These are phyloP conservation scores for Lathyrus oleraceus DNA, from an alignment of 306 rosid genomes.

Conservation along the genomic window DNA sequence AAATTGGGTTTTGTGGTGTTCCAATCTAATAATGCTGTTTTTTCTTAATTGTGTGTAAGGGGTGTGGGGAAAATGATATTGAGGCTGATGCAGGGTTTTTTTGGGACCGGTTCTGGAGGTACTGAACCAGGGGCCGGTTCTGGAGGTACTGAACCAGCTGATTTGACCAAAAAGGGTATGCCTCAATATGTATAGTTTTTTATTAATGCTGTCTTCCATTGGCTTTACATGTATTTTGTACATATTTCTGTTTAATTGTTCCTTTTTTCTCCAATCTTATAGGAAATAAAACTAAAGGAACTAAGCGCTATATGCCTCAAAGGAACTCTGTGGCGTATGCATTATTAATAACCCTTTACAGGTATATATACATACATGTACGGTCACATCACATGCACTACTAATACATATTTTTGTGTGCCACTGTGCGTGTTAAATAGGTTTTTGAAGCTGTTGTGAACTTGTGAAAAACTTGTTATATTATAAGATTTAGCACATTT, in stretches of 20 bases:
- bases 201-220: neutral
- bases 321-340: conserved; percentile 88
- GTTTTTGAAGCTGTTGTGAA: neutral
- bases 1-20: conserved; percentile 11
- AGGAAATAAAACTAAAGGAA: conserved; percentile 66
- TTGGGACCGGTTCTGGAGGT: conserved; percentile 52
- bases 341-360: conserved; percentile 71
- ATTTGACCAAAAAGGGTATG: conserved; percentile 53
- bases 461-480: neutral
- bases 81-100: conserved; percentile 77
- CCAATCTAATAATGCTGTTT: conserved; percentile 21
- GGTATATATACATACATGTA: conserved; percentile 41
- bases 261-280: conserved; percentile 11
- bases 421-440: conserved; percentile 1
- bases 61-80: conserved; percentile 97
- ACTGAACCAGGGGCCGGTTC: conserved; percentile 43
- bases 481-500: conserved; percentile 32
- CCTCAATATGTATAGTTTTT: conserved; percentile 16
- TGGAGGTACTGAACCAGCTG: conserved; percentile 61
- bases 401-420: neutral
- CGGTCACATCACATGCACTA: neutral
- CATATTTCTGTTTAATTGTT: conserved; percentile 10
- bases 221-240: neutral
- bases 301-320: conserved; percentile 72
- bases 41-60: conserved; percentile 50